Percentiles rank a stretch among this genome's conserved stretches.
Conservation (phyloP, 768 basidiomycete species). For the Mycena olivaceomarginata region DNA sequence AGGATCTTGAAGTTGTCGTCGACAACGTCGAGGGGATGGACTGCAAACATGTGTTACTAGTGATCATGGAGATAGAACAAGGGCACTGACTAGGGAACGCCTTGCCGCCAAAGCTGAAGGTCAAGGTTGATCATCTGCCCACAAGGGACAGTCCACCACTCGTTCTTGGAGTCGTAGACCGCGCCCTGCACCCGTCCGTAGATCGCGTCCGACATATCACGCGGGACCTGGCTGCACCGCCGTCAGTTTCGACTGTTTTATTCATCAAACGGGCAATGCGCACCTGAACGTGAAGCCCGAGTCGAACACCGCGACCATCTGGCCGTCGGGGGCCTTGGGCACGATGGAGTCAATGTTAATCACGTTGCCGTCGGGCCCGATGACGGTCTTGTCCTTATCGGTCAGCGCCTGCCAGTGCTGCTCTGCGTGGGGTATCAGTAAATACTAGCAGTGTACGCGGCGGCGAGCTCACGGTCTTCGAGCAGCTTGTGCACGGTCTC, state of each 20-base stretch:
- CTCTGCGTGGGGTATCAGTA: slow-evolving; percentile 46
- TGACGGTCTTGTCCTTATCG: slow-evolving; percentile 73
- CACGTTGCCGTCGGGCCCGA: slow-evolving; percentile 75
- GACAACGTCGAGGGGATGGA: slow-evolving; percentile 53
- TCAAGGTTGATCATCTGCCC: slow-evolving; percentile 77
- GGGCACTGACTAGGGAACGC: slow-evolving; percentile 70
- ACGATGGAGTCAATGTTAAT: slow-evolving; percentile 70
- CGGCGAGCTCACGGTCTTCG: slow-evolving; percentile 50
- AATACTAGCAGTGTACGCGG: slow-evolving; percentile 50
- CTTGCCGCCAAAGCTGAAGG: slow-evolving; percentile 77
- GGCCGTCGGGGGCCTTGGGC: slow-evolving; percentile 61
- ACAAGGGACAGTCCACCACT: slow-evolving; percentile 80
- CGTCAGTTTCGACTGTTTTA: slow-evolving; percentile 41
- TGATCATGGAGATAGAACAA: neutral
- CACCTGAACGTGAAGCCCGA: slow-evolving; percentile 84
- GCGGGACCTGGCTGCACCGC: slow-evolving; percentile 24
- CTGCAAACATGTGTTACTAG: slow-evolving; percentile 3
- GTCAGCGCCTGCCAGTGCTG: slow-evolving; percentile 83
- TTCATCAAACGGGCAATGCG: slow-evolving; percentile 54
- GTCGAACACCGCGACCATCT: slow-evolving; percentile 79
- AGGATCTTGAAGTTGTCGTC: slow-evolving; percentile 49
- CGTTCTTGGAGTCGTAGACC: slow-evolving; percentile 59
- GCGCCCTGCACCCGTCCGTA: slow-evolving; percentile 76
- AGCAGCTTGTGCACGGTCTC: slow-evolving; percentile 41
- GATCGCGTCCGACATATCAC: slow-evolving; percentile 71